Evolutionary conservation across 2,329 filamentous ascomycete genomes (phyloP).

Genomic region (Calonectria crousiana): DNA sequence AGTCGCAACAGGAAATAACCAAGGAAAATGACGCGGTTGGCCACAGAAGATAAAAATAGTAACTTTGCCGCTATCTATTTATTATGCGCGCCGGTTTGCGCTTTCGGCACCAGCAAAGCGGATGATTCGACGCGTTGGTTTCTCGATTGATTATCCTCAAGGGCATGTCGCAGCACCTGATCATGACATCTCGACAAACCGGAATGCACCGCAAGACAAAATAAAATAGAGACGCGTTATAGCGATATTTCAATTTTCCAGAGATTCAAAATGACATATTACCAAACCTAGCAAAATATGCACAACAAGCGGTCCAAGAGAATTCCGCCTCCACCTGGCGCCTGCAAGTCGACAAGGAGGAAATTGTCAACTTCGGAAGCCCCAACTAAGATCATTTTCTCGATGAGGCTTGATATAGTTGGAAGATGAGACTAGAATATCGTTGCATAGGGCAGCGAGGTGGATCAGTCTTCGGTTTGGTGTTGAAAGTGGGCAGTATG

Average conservation of each 20-base stretch:
- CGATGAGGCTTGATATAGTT: background rate
- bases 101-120: background rate
- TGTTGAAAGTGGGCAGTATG: background rate
- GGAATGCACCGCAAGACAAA: background rate
- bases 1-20: background rate
- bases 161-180: background rate
- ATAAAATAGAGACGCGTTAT: background rate
- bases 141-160: background rate
- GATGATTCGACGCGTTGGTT: background rate
- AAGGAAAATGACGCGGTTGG: background rate
- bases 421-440: background rate
- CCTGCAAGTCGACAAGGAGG: background rate
- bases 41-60: background rate
- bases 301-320: background rate
- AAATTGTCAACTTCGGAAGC: background rate
- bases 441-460: background rate
- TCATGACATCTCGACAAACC: background rate
- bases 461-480: background rate
- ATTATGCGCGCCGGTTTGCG: background rate
- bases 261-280: background rate
- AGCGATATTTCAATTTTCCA: too few relatives aligned
- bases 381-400: background rate
- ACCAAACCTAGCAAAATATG: background rate
- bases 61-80: background rate
- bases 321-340: background rate